Conservation (phyloP, 2,329 filamentous ascomycete species). For the Diaporthe citrichinensis region DNA sequence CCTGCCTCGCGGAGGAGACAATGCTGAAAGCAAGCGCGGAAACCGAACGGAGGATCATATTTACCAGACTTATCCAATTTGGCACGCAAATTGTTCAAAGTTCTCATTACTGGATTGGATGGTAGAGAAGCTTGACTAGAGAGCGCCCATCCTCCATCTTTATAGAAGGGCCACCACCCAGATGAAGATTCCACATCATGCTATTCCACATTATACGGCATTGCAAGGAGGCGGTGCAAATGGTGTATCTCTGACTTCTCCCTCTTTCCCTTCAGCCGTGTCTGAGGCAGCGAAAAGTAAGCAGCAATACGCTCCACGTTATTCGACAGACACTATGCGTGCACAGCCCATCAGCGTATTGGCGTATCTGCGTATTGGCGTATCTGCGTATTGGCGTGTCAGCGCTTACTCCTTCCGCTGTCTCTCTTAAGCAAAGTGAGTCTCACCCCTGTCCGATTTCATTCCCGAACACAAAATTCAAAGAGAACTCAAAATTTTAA, state of each 20-base stretch:
- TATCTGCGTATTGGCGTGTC: not conserved
- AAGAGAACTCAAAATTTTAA: no score
- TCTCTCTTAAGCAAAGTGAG: no score
- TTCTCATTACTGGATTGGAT: not conserved
- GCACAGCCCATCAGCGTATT: slow-evolving; percentile 5
- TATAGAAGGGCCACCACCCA: not conserved
- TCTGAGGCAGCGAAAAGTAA: not conserved
- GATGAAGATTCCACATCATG: not conserved
- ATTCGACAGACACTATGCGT: not conserved
- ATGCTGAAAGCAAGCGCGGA: not conserved
- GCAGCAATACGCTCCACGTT: not conserved
- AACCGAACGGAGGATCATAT: not conserved
- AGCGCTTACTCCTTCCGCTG: slow-evolving; percentile 6
- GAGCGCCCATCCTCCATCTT: not conserved
- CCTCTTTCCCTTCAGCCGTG: not conserved
- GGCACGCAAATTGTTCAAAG: not conserved
- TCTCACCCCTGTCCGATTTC: no score
- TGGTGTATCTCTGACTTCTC: not conserved
- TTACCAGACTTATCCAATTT: not conserved
- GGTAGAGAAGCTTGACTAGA: not conserved
- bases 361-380: slow-evolving; percentile 9
- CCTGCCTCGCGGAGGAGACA: not conserved
- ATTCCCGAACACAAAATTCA: no score
- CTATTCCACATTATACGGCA: not conserved
- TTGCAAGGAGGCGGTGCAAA: not conserved